A percentile compares a stretch with the other conserved stretches of the same genome.
These are phyloP conservation scores for Raphanus sativus DNA, from an alignment of 345 rosid genomes.

Conservation along the genomic window DNA sequence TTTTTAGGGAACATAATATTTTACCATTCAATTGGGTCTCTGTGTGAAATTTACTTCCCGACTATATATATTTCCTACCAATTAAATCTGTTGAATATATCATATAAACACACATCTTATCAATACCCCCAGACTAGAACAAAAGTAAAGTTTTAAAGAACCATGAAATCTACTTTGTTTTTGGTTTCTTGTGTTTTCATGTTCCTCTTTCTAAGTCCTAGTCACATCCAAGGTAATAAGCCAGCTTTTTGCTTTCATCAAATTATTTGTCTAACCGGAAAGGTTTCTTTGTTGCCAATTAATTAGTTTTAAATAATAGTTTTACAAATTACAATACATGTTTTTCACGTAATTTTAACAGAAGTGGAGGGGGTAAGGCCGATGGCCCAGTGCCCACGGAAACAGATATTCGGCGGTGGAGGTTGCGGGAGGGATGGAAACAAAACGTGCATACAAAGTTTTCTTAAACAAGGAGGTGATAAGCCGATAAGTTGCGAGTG, in stretches of 20 bases:
- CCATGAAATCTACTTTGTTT: slow-evolving; percentile 2
- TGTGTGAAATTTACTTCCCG: no score
- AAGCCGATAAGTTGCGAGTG: slow-evolving; percentile 9
- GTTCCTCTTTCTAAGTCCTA: slow-evolving; percentile 1
- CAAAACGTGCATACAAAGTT: slow-evolving; percentile 1
- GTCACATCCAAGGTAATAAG: neutral
- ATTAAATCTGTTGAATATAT: no score
- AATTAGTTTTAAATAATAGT: neutral
- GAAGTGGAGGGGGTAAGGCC: neutral
- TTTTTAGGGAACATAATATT: no score
- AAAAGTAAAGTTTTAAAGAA: neutral
- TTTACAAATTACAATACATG: neutral
- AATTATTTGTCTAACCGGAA: neutral
- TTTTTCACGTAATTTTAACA: neutral
- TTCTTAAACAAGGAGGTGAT: neutral
- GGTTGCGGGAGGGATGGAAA: slow-evolving; percentile 17
- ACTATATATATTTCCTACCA: no score
- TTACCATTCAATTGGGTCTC: no score
- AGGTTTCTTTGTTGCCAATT: neutral
- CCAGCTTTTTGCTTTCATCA: neutral
- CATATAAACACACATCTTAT: no score
- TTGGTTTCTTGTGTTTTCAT: slow-evolving; percentile 3
- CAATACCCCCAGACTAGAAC: no score
- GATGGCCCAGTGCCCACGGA: neutral
- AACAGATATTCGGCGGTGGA: slow-evolving; percentile 12